A percentile compares a stretch with the other conserved stretches of the same genome.
phyloP scores from a whole-genome alignment of 2,329 filamentous ascomycete genomes.

The Colletotrichum sp. region DNA sequence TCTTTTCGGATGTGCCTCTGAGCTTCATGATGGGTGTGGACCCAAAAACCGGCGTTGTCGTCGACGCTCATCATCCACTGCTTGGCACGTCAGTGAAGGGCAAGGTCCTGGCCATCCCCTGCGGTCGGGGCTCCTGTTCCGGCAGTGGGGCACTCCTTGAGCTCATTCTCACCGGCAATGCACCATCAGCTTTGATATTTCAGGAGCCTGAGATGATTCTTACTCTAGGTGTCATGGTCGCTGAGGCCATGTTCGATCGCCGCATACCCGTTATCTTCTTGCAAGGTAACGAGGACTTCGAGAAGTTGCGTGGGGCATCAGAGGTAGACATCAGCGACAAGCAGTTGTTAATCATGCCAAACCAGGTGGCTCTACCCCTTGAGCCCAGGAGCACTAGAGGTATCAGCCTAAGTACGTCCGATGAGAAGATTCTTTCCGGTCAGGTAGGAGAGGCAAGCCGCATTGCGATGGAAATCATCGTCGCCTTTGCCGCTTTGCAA shows the following conservation, averaged over 20 bases:
- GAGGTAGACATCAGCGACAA: not conserved
- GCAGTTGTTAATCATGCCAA: not conserved
- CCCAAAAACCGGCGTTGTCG: constrained; percentile 41
- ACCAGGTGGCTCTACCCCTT: not conserved
- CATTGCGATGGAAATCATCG: constrained; percentile 41
- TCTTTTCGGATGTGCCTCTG: constrained; percentile 22
- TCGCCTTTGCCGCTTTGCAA: constrained; percentile 38
- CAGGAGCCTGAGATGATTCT: constrained; percentile 46
- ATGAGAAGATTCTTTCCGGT: constrained; percentile 33
- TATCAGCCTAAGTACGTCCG: not conserved
- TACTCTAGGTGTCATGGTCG: constrained; percentile 48
- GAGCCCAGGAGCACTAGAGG: not conserved
- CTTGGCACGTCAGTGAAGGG: constrained; percentile 33
- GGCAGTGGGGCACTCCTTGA: constrained; percentile 51
- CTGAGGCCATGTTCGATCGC: constrained; percentile 41
- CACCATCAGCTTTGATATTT: constrained; percentile 45
- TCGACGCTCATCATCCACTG: constrained; percentile 48
- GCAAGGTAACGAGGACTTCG: constrained; percentile 16
- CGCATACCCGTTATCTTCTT: constrained; percentile 42
- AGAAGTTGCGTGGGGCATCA: not conserved
- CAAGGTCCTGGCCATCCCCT: constrained; percentile 45
- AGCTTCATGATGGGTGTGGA: constrained; percentile 54
- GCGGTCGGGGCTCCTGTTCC: constrained; percentile 50
- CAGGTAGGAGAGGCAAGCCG: constrained; percentile 34
- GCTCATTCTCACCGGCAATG: constrained; percentile 41